Conservation (phyloP, 139 green algal species). For the Gonium pectorale region DNA sequence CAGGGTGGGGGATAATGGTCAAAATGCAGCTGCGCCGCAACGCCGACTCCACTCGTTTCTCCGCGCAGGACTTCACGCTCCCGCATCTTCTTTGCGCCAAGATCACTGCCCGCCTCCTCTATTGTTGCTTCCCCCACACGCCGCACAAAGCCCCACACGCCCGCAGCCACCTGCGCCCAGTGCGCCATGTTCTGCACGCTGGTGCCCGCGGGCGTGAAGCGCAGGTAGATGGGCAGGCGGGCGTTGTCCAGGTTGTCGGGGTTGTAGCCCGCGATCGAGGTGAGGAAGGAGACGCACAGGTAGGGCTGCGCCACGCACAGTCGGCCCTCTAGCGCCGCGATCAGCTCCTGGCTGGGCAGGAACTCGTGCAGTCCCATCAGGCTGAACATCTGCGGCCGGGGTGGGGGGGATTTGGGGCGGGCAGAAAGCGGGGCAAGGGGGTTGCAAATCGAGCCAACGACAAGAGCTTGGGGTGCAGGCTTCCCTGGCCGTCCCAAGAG, state of each 20-base stretch:
- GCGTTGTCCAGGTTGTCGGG: conserved; percentile 38
- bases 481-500: no score
- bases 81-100: no score
- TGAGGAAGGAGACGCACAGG: conserved; percentile 46
- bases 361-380: conserved; percentile 66
- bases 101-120: no score
- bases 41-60: no score
- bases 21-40: no score
- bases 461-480: no score
- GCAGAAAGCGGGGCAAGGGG: no score
- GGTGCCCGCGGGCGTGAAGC: conserved; percentile 64
- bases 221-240: conserved; percentile 58
- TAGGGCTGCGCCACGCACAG: conserved; percentile 49
- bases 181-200: conserved; percentile 72
- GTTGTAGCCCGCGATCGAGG: conserved; percentile 41
- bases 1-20: no score
- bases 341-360: conserved; percentile 52
- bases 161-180: conserved; percentile 58
- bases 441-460: no score
- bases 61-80: no score
- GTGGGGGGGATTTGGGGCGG: no score
- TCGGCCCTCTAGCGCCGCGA: conserved; percentile 37
- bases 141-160: neutral
- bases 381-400: conserved; percentile 53
- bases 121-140: no score